Percentiles rank a stretch among this genome's conserved stretches.
These are phyloP conservation scores for Bruguiera sexangula DNA, from an alignment of 345 rosid genomes.

Conservation along the genomic window DNA sequence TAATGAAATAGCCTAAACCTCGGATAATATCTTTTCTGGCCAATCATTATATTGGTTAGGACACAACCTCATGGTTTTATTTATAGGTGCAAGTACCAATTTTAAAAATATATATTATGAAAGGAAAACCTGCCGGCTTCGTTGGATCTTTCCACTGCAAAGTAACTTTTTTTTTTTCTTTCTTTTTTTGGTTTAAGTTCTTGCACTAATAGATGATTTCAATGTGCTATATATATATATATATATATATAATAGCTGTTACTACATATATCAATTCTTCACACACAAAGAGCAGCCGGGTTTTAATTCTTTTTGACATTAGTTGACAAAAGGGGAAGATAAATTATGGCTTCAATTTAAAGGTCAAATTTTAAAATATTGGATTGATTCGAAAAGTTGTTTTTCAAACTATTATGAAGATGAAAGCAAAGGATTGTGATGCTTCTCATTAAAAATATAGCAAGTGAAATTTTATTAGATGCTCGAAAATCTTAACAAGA, in stretches of 20 bases:
- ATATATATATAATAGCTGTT: no score
- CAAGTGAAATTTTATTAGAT: constrained; percentile 10
- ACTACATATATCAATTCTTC: not conserved
- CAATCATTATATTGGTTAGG: constrained; percentile 31
- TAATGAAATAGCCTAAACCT: constrained; percentile 27
- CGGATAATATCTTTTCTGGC: constrained; percentile 12
- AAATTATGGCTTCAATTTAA: constrained; percentile 6
- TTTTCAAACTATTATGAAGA: constrained; percentile 15
- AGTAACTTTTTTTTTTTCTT: constrained; percentile 16
- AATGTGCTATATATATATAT: no score
- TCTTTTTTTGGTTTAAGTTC: no score
- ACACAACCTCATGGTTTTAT: not conserved
- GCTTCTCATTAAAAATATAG: constrained; percentile 22
- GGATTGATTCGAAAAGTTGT: constrained; percentile 18
- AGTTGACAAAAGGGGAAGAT: constrained; percentile 2
- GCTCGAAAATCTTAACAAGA: constrained; percentile 24
- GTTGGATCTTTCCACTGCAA: constrained; percentile 25
- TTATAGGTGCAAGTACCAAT: not conserved
- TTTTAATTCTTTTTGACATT: not conserved
- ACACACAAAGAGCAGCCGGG: not conserved
- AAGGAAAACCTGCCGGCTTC: constrained; percentile 13
- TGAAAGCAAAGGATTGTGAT: constrained; percentile 29
- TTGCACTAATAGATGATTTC: no score
- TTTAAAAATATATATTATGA: constrained; percentile 12
- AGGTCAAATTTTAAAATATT: constrained; percentile 35